A percentile compares a stretch with the other conserved stretches of the same genome.
Conservation (phyloP, 805 yeast genomes). For the Sugiyamaella qingdaonensis region DNA sequence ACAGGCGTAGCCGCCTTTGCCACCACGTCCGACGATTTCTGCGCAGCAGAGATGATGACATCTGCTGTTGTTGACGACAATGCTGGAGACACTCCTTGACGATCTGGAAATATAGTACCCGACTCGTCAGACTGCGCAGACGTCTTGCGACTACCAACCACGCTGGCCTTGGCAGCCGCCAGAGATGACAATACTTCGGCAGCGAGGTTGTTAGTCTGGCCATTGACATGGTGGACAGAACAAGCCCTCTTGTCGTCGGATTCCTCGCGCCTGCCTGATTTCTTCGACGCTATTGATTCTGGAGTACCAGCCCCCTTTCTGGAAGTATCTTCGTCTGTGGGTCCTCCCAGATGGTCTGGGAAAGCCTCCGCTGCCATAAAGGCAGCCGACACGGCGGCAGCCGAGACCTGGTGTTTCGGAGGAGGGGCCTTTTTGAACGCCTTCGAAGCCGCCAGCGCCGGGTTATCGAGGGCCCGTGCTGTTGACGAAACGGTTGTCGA, state of each 20-base stretch:
- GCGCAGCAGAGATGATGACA: background rate
- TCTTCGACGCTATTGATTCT: background rate
- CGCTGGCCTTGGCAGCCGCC: background rate
- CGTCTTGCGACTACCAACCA: background rate
- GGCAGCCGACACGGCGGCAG: background rate
- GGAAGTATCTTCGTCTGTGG: background rate
- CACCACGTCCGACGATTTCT: background rate
- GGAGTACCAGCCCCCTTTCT: background rate
- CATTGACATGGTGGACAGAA: background rate
- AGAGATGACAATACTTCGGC: background rate
- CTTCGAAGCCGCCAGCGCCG: constrained; percentile 1
- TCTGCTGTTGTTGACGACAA: background rate
- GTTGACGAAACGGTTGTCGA: background rate
- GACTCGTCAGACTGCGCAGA: background rate
- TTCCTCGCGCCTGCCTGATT: background rate
- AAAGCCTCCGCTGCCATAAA: background rate
- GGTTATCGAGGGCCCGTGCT: background rate
- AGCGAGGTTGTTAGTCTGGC: background rate
- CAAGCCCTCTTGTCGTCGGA: background rate
- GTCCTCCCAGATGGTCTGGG: background rate
- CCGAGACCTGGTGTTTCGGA: background rate
- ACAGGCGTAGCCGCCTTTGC: background rate
- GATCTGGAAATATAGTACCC: background rate
- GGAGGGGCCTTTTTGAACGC: background rate
- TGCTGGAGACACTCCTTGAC: background rate